These are phyloP conservation scores for Sonneratia caseolaris DNA, from an alignment of 345 rosid genomes.

Conservation along the genomic window DNA sequence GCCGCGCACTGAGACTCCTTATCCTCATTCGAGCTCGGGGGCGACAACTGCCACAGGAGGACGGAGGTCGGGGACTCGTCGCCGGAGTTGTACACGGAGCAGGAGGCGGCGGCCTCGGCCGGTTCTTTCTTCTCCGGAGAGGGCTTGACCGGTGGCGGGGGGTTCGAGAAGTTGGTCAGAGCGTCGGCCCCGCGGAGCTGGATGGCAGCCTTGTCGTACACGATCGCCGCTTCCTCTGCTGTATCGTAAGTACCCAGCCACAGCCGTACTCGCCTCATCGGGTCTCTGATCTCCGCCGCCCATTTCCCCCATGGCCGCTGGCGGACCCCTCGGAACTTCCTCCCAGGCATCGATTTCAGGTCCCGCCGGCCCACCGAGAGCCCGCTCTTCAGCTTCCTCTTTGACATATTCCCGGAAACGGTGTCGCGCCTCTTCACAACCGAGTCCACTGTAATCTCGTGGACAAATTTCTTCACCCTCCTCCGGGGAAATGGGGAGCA, in stretches of 20 bases:
- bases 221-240: constrained; percentile 92
- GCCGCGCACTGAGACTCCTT: constrained; percentile 20
- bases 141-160: constrained; percentile 19
- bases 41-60: constrained; percentile 32
- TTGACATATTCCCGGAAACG: constrained; percentile 5
- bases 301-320: constrained; percentile 98
- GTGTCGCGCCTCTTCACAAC: background rate
- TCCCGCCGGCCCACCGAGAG: constrained; percentile 4
- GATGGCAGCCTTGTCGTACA: constrained; percentile 87
- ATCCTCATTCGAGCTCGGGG: constrained; percentile 29
- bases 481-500: background rate
- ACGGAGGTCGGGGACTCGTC: constrained; percentile 70
- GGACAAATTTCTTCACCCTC: constrained; percentile 53
- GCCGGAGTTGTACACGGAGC: constrained; percentile 34
- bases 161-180: constrained; percentile 59
- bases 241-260: constrained; percentile 91
- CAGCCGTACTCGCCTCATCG: constrained; percentile 52
- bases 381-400: background rate
- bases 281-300: constrained; percentile 99
- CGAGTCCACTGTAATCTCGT: constrained; percentile 48
- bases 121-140: too few relatives aligned
- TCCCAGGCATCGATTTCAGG: constrained; percentile 17
- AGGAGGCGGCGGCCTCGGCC: background rate
- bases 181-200: constrained; percentile 91
- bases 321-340: constrained; percentile 78